Evolutionary conservation across 129 eudicot species (phyloP).

Genomic region (Flaveria ramosissima): DNA sequence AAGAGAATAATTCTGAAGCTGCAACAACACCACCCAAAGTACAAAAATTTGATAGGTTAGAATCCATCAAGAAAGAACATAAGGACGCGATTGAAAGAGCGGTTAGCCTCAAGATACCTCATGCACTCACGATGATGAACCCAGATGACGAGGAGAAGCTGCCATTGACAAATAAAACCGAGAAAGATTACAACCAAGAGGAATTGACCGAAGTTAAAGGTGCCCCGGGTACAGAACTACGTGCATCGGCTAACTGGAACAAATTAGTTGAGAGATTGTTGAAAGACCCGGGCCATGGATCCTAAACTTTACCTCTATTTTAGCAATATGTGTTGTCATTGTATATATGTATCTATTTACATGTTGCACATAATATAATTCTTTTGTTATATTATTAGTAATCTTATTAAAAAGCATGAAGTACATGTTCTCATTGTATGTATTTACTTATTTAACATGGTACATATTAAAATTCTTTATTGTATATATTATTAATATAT

Average conservation of each 20-base stretch:
- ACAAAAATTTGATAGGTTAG: conserved; percentile 55
- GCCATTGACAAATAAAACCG: conserved; percentile 14
- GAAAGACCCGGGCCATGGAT: conserved; percentile 28
- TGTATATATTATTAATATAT: too few species aligned
- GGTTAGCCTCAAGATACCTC: conserved; percentile 71
- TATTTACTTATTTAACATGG: too few species aligned
- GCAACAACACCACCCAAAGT: conserved; percentile 57
- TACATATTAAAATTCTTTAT: too few species aligned
- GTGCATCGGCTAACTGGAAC: conserved; percentile 50
- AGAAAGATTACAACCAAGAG: conserved; percentile 28
- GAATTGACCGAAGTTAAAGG: conserved; percentile 18
- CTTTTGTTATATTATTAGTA: too few species aligned
- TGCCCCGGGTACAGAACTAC: conserved; percentile 3
- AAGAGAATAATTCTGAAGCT: conserved; percentile 50
- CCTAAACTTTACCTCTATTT: neutral
- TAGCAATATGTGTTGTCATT: too few species aligned
- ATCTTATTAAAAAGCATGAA: too few species aligned
- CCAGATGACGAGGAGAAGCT: conserved; percentile 38
- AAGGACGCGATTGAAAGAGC: conserved; percentile 78
- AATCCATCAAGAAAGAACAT: conserved; percentile 67
- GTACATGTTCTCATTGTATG: too few species aligned
- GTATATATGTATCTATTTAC: too few species aligned
- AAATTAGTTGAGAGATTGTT: conserved; percentile 53
- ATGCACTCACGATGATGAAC: conserved; percentile 37
- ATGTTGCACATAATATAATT: too few species aligned